Base-by-base conservation (phyloP, 441 rosid genomes). In the Cnidoscolus chayamansa region DNA sequence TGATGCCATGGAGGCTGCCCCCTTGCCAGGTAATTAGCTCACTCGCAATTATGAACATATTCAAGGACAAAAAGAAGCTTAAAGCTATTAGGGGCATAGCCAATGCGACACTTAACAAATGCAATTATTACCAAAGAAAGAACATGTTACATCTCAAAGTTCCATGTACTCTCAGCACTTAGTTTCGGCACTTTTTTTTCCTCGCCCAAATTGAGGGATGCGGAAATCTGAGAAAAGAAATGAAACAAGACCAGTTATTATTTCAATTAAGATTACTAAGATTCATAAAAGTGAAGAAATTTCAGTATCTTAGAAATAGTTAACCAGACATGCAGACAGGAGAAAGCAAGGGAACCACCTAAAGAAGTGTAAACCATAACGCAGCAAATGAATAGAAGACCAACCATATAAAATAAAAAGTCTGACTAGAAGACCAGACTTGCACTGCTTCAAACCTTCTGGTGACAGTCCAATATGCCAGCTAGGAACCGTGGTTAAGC, bases 101-200 rank as follows among this genome's bases (percentile, higher is more conserved):
- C 51, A 35, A 64, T 31, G 56, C 61, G 20, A 58, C 67, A 49
- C 10, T 16, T 20, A 48, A 49, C 73, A 71, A 68, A 69, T 55
- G 55, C 7, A 64, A 64, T 47, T 72, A 53, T 74, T 45, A 66
- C 12, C 30, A 54, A 71, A 65, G 51, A 49, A 73, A 65, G 56
- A 49, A 73, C 32, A 50, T 16, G 63, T 86, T 72, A 86, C 73
- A 89, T 75, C 66, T 89, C 90, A 54, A 88, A 77, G 77, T 86
- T 80, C 94, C 94, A 91, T 6, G 88, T 82, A 10, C 77, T 87
- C 79, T 91, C 97, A 5, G 93, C 97, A 1, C 66, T 83, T 66
- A 88, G 17, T 71, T 88, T 89, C 4, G 97, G 95, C 67, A 83
- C 81, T 77, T 84, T 89, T 35, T 71, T 45, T 77, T 88, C 88